Conservation (phyloP, 768 basidiomycete species). For the Solioccasus polychromus region DNA sequence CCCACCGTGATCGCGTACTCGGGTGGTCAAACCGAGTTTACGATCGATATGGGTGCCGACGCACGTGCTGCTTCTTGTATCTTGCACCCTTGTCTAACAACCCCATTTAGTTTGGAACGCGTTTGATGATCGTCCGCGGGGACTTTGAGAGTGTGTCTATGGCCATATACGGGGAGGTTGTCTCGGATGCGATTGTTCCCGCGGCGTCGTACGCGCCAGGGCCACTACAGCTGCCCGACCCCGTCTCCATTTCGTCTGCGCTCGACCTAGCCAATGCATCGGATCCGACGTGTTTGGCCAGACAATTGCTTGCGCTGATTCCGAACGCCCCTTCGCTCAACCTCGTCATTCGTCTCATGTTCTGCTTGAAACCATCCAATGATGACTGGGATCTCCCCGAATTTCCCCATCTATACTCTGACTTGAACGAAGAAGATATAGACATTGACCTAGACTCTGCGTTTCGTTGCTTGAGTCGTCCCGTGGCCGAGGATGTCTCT, state of each 20-base stretch:
- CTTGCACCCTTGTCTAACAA: conserved; percentile 2
- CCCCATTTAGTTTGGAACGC: conserved; percentile 57
- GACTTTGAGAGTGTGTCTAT: conserved; percentile 59
- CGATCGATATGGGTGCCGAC: conserved; percentile 67
- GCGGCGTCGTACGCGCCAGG: conserved; percentile 42
- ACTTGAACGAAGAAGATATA: conserved; percentile 49
- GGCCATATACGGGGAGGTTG: conserved; percentile 49
- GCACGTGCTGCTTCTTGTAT: conserved; percentile 35
- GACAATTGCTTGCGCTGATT: conserved; percentile 57
- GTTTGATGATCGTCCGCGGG: conserved; percentile 81
- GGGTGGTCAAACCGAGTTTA: conserved; percentile 64
- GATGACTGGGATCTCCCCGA: conserved; percentile 79
- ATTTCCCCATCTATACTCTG: conserved; percentile 68
- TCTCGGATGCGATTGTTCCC: conserved; percentile 41
- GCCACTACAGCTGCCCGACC: conserved; percentile 33
- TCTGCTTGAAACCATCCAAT: conserved; percentile 72
- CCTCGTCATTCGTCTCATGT: conserved; percentile 68
- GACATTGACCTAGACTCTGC: conserved; percentile 60
- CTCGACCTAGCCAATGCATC: conserved; percentile 59
- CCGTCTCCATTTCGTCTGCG: conserved; percentile 41
- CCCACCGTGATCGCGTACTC: conserved; percentile 71
- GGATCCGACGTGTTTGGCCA: conserved; percentile 63
- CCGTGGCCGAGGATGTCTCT: conserved; percentile 56
- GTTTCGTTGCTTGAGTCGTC: conserved; percentile 50
- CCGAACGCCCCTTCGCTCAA: conserved; percentile 61